Conservation (phyloP, 1,139 yeast genomes). For the Suhomyces bolitotheri region DNA sequence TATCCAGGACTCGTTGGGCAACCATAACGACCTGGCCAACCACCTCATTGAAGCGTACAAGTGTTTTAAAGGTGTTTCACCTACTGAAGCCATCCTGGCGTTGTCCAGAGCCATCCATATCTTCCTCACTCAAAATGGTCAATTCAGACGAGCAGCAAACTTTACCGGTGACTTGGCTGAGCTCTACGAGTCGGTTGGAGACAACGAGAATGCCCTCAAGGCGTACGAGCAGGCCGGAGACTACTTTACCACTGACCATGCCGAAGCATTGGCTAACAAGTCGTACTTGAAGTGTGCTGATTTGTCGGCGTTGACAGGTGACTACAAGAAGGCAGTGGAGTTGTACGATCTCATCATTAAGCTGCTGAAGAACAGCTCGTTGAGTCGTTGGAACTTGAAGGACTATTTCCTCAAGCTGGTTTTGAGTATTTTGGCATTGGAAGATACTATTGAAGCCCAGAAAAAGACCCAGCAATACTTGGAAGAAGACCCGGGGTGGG, state of each 20-base stretch:
- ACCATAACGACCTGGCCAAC: slow-evolving; percentile 90
- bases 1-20: slow-evolving; percentile 70
- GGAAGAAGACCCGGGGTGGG: slow-evolving; percentile 77
- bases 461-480: slow-evolving; percentile 65
- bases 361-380: slow-evolving; percentile 69
- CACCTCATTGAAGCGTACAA: slow-evolving; percentile 90
- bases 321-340: slow-evolving; percentile 72
- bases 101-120: slow-evolving; percentile 76
- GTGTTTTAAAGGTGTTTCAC: slow-evolving; percentile 71
- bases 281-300: slow-evolving; percentile 91
- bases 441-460: slow-evolving; percentile 83
- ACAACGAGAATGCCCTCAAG: slow-evolving; percentile 64
- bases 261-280: slow-evolving; percentile 87
- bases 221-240: slow-evolving; percentile 95
- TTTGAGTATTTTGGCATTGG: slow-evolving; percentile 77
- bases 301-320: slow-evolving; percentile 71
- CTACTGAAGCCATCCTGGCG: slow-evolving; percentile 77
- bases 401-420: slow-evolving; percentile 87
- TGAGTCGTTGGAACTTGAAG: slow-evolving; percentile 88
- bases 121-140: slow-evolving; percentile 82
- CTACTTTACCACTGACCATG: slow-evolving; percentile 92
- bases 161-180: slow-evolving; percentile 90
- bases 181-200: slow-evolving; percentile 73
- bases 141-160: slow-evolving; percentile 94
- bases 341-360: slow-evolving; percentile 76